Percentiles rank a stretch among this genome's conserved stretches.
These are phyloP conservation scores for Rhizophlyctis rosea DNA, from an alignment of 192 early-diverging fungal species.

Conservation along the genomic window DNA sequence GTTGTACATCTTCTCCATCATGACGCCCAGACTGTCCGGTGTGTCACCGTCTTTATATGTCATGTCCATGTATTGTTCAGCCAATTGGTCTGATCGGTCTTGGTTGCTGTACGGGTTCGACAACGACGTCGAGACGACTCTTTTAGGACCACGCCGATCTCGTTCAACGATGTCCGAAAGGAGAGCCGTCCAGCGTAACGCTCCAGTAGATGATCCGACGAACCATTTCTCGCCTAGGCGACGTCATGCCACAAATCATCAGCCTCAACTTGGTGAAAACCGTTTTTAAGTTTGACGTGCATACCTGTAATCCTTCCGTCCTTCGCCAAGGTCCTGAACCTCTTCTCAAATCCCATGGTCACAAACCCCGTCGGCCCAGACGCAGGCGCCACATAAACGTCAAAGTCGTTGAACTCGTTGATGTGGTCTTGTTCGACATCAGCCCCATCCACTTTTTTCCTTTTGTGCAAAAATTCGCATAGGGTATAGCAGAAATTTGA, in stretches of 20 bases:
- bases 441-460: too few relatives aligned
- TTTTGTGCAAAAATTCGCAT: too few relatives aligned
- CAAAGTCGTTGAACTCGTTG: too few relatives aligned
- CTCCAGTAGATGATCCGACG: constrained; percentile 38
- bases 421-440: too few relatives aligned
- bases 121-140: too few relatives aligned
- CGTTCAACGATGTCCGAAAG: constrained; percentile 1
- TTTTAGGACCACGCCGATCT: too few relatives aligned
- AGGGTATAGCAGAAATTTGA: too few relatives aligned
- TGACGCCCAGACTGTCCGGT: constrained; percentile 12
- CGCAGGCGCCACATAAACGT: background rate
- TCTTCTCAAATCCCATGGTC: background rate
- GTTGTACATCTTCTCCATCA: constrained; percentile 35
- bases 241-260: background rate
- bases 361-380: background rate
- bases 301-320: too few relatives aligned
- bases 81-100: background rate
- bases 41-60: constrained; percentile 21
- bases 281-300: too few relatives aligned
- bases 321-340: too few relatives aligned
- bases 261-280: too few relatives aligned
- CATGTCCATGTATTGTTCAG: background rate
- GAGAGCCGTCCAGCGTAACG: constrained; percentile 32
- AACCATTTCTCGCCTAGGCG: constrained; percentile 29
- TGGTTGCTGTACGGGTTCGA: too few relatives aligned